Base-by-base conservation (phyloP, 352 stramenopile species). In the Phytophthora fragariae region DNA sequence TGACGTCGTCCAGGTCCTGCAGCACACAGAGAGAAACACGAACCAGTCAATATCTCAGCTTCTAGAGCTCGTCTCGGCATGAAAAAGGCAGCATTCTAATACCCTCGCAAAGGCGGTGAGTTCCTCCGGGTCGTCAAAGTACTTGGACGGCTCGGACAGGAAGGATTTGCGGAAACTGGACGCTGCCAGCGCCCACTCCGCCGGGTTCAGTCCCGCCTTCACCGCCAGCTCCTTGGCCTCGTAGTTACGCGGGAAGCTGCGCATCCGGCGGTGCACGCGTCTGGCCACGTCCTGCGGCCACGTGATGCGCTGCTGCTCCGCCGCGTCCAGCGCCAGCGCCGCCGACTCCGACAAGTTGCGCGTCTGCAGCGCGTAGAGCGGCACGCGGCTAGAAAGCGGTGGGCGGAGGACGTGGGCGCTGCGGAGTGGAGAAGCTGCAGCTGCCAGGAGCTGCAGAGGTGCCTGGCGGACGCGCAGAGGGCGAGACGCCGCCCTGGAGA, bases 181-280 rank as follows among this genome's bases (percentile, higher is more conserved):
- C 6, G 88, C 71, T 1, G 85, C 85, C 27, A 90, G 50, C 1
- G 77, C 69, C 88, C 88, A 95, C 59, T 93, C 78, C 7, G 76
- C 72, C 0, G 83, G 60, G 69, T 92, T 95, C 63, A 93, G 68
- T 0, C 88, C 88, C 9, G 88, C 85, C 44, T 91, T 79, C 29
- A 92, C 78, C 35, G 82, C 83, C 41, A 95, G 75, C 63, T 84
- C 79, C 46, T 90, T 90, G 27, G 77, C 81, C 57, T 95, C 83
- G 62, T 85, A 90, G 81, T 90, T 89, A 41, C 88, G 86, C 54
- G 86, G 84, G 69, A 95, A 92, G n/a, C 59, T 73, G 24, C 76
- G 73, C 69, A 90, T 81, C 4, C 77, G 65, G 62, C 83, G 73
- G 61, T 90, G 72, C 47, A 90, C 68, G 31, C 68, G 72, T 58